These are phyloP conservation scores for Mucor piriformis DNA, from an alignment of 371 early-diverging fungal genomes.

Conservation along the genomic window DNA sequence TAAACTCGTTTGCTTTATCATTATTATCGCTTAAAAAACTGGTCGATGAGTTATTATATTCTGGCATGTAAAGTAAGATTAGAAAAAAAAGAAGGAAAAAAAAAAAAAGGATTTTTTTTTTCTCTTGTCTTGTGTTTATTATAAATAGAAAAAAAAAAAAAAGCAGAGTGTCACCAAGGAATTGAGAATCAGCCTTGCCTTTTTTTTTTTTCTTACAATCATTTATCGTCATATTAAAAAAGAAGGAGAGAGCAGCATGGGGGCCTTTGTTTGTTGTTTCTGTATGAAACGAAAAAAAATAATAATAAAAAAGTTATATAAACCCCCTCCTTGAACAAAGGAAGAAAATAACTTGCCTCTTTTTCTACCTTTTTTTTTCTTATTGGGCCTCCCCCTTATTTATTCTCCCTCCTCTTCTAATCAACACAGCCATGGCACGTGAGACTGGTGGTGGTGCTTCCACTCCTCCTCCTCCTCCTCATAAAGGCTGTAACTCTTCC, in stretches of 20 bases:
- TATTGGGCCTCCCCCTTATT: neutral
- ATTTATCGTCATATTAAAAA: no score
- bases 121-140: neutral
- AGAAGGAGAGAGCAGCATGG: no score
- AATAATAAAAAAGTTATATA: no score
- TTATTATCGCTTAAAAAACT: conserved; percentile 17
- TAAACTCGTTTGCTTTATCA: conserved; percentile 7
- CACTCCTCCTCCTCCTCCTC: no score
- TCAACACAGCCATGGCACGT: conserved; percentile 4
- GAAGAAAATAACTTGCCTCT: no score
- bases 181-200: no score
- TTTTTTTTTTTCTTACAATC: no score
- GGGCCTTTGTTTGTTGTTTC: no score
- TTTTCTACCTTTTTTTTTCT: no score
- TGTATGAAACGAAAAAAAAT: no score
- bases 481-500: conserved; percentile 32
- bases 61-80: conserved; percentile 5
- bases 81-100: neutral
- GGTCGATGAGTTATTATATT: conserved; percentile 1
- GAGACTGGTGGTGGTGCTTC: conserved; percentile 10
- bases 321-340: no score
- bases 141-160: neutral
- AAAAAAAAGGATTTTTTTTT: neutral
- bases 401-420: neutral
- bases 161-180: neutral